Conservation (phyloP, 768 basidiomycete genomes). For the Pholiota conissans region DNA sequence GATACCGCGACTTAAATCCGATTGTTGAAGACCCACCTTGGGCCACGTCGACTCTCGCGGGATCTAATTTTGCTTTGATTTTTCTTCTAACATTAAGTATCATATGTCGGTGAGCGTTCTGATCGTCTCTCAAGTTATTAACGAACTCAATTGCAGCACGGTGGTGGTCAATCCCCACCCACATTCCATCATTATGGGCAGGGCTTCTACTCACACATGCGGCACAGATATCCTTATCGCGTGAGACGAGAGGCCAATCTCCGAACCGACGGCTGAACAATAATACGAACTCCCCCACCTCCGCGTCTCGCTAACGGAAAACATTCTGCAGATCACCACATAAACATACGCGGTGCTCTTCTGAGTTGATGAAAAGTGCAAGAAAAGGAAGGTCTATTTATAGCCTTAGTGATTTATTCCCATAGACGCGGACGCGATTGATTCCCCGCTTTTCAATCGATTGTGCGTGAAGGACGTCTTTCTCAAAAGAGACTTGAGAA, state of each 20-base stretch:
- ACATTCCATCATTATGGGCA: neutral
- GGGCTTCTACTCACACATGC: neutral
- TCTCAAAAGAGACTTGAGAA: constrained; percentile 5
- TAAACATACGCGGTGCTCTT: neutral
- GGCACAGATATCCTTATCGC: constrained; percentile 4
- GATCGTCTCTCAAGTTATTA: no score
- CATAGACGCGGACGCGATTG: no score
- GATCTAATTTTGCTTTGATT: neutral
- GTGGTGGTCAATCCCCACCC: neutral
- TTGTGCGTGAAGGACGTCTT: neutral
- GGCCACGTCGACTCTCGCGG: constrained; percentile 4
- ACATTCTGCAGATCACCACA: neutral
- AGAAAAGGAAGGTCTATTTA: neutral
- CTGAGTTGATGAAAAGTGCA: neutral
- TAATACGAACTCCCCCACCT: neutral
- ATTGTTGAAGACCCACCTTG: neutral
- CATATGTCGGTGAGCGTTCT: no score
- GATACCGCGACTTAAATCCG: constrained; percentile 14
- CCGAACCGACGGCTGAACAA: constrained; percentile 1
- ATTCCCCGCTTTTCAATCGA: constrained; percentile 7
- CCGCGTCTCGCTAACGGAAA: neutral
- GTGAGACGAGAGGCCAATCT: neutral
- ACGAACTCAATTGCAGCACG: neutral
- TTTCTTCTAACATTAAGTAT: neutral
- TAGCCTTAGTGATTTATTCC: no score